Evolutionary conservation across 257 asterid genomes (phyloP), one percentile per base, ranked within the genome.

Genomic region (Ajuga chamaepitys): DNA sequence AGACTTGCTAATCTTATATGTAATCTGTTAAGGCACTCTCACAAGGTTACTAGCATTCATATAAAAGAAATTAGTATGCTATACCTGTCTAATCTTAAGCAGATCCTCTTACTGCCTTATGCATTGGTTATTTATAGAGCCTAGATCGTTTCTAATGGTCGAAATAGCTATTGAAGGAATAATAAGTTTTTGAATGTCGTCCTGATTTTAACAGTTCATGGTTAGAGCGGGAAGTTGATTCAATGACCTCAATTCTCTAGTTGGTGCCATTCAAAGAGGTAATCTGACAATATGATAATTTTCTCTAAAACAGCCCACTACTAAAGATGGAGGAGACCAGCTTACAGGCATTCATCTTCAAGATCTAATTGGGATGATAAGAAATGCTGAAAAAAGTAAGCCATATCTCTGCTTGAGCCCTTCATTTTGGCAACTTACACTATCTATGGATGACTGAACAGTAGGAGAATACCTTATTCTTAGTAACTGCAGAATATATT

Each of bases 321-420:
- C 63, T 58, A 74, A 74, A 68, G 82, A 81, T 67, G 94, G 70
- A 63, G 82, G 72, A 69, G 82, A 78, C 56, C 79, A 81, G 61
- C 74, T 75, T 63, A 61, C 92, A 34, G 76, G 78, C 62, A 55
- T 77, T 63, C 80, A 83, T 52, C 80, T 83, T 68, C 81, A 78
- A 73, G 95, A 88, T 78, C 78, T 89, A 75, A 68, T 88, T 74
- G 87, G 82, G 67, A 87, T 93, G 99, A 93, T 93, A 80, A 77
- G 88, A 81, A 80, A 82, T 63, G 95, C 99, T 9, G 96, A 90
- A 76, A 86, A 70, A 72, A 93, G 99, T 93, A 79, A 74, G 84
- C 62, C 13, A 18, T 61, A 20, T 38, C 30, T 47, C 42, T 17
- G 69, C 40, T 42, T 55, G 64, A 52, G 41, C 21, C 28, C 12